phyloP scores from a whole-genome alignment of 2,329 filamentous ascomycete genomes.

The Microsporum ferrugineum region DNA sequence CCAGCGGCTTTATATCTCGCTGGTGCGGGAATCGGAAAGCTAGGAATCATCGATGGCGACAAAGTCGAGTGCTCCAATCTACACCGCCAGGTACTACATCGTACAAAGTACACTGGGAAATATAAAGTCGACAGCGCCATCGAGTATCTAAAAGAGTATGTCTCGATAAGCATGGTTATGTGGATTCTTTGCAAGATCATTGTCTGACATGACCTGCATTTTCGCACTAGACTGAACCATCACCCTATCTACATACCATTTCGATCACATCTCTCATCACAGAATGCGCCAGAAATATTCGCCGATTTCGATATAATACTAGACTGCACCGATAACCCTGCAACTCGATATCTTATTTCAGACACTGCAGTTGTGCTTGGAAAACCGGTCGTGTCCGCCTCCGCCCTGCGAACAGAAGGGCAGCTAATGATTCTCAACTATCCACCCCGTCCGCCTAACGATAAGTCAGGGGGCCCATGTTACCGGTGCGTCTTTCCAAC shows the following conservation, averaged over 20 bases:
- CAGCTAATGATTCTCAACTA: conserved; percentile 83
- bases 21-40: conserved; percentile 69
- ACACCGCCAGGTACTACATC: conserved; percentile 81
- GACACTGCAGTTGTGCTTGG: conserved; percentile 71
- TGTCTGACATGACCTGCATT: not conserved
- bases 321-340: conserved; percentile 91
- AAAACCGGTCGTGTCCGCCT: conserved; percentile 78
- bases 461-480: conserved; percentile 60
- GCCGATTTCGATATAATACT: conserved; percentile 68
- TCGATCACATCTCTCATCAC: conserved; percentile 52
- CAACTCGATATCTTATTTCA: conserved; percentile 82
- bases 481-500: conserved; percentile 88
- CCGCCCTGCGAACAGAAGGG: conserved; percentile 76
- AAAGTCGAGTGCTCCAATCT: conserved; percentile 80
- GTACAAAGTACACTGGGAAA: conserved; percentile 56
- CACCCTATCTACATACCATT: conserved; percentile 54
- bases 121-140: conserved; percentile 71
- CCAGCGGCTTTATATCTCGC: conserved; percentile 88
- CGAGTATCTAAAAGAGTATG: conserved; percentile 46
- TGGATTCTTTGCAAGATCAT: not conserved
- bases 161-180: not conserved
- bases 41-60: conserved; percentile 83
- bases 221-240: conserved; percentile 54
- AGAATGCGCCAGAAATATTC: conserved; percentile 57
- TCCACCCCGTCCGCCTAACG: conserved; percentile 52